phyloP scores from a whole-genome alignment of 768 basidiomycete species.

The Amylocystis lapponica region DNA sequence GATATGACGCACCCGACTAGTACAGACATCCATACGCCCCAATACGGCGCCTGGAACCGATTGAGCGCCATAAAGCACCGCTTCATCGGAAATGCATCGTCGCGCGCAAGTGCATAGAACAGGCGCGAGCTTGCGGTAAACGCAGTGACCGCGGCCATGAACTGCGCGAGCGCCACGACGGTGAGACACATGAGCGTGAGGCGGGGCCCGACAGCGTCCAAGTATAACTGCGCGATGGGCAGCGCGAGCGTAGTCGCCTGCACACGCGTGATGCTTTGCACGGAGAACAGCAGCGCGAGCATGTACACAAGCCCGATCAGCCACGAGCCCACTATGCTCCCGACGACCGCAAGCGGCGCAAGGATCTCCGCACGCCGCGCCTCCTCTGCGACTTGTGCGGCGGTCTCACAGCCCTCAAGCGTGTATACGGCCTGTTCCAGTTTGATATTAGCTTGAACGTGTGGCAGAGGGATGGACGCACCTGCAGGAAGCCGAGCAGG shows the following conservation, averaged over 20 bases:
- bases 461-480: slow-evolving; percentile 5
- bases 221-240: slow-evolving; percentile 53
- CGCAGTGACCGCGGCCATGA: slow-evolving; percentile 51
- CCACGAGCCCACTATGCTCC: slow-evolving; percentile 52
- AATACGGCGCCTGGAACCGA: slow-evolving; percentile 47
- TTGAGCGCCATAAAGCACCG: slow-evolving; percentile 44
- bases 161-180: slow-evolving; percentile 44
- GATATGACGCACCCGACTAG: slow-evolving; percentile 48
- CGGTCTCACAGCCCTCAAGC: slow-evolving; percentile 56
- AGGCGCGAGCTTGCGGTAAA: slow-evolving; percentile 54
- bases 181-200: slow-evolving; percentile 47
- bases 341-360: slow-evolving; percentile 53
- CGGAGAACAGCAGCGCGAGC: slow-evolving; percentile 52
- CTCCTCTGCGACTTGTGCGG: slow-evolving; percentile 60
- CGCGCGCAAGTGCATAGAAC: slow-evolving; percentile 52
- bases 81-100: slow-evolving; percentile 46
- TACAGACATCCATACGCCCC: slow-evolving; percentile 51
- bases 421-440: slow-evolving; percentile 47
- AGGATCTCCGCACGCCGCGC: slow-evolving; percentile 49
- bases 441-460: not conserved
- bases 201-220: slow-evolving; percentile 43
- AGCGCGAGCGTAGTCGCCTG: slow-evolving; percentile 48
- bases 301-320: slow-evolving; percentile 51
- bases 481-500: slow-evolving; percentile 51
- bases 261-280: slow-evolving; percentile 45